Evolutionary conservation across 2,329 filamentous ascomycete species (phyloP), one percentile per base, ranked within the genome.

Genomic region (Akanthomyces lecanii): DNA sequence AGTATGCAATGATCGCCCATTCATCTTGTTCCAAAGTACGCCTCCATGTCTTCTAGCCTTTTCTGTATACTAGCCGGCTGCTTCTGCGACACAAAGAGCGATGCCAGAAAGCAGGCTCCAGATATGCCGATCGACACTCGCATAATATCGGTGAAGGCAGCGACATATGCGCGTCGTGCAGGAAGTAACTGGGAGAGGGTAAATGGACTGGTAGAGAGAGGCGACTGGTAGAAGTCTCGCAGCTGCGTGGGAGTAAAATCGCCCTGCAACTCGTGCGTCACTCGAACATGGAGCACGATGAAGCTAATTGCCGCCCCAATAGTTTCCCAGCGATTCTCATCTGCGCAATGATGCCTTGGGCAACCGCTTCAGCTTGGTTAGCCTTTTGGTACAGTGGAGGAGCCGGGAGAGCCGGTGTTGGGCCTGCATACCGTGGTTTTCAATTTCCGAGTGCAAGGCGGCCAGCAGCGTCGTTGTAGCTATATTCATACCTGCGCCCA

Each of bases 381-480:
- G 47, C 25, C 12, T 4, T 30, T 21, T 21, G 21, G 23, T 3
- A 5, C 18, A 18, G n/a, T 14, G 16, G 25, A 5, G 2, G 16
- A 18, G 11, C 36, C 11, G 5, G 21, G 21, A 21, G 21, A 21
- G 21, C 5, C 18, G 10, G 30, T 38, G 72, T 84, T 12, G 25
- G 12, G 76, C 85, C 0, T 84, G 83, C 0, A 68, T 84, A 6
- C 82, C 82, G 1, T 77, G 81, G 0, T 78, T 78, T 0, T 69
- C 82, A 14, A 84, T 81, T 6, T 53, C 51, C 33, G 51, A 21
- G 51, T 53, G 30, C 30, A 53, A 38, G n/a, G 51, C 30, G n/a
- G 51, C 51, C 18, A 53, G 51, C 4, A 53, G 51, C 51, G 30
- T 53, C 51, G 51, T 53, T 6, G 51, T 53, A n/a, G 51, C 51